phyloP scores from a whole-genome alignment of 257 asterid genomes.

The Nicotiana undulata region DNA sequence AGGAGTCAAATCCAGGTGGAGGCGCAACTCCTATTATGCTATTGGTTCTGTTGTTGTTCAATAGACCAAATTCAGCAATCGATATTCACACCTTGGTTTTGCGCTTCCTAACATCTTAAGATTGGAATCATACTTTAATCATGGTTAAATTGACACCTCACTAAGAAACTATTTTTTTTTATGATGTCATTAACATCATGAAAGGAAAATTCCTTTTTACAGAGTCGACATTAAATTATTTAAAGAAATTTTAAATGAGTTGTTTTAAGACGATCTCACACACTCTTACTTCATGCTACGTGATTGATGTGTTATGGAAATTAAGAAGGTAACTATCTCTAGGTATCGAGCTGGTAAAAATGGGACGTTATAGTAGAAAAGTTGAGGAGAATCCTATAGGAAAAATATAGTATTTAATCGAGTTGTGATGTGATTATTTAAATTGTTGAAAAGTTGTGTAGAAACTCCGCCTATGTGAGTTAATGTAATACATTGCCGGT shows the following conservation, averaged over 20 bases:
- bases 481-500: not conserved
- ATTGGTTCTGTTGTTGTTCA: not conserved
- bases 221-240: not conserved
- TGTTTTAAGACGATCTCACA: not conserved
- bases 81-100: not conserved
- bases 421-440: not conserved
- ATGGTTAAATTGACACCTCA: not conserved
- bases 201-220: not conserved
- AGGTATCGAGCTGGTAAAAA: not conserved
- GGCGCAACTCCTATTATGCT: not conserved
- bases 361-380: not conserved
- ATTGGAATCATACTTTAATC: not conserved
- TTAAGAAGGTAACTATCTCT: not conserved
- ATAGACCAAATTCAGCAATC: not conserved
- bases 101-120: not conserved
- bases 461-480: not conserved
- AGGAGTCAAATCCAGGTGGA: not conserved
- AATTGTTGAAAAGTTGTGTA: not conserved
- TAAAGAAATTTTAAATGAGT: not conserved
- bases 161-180: not conserved
- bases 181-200: not conserved
- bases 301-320: not conserved
- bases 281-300: not conserved
- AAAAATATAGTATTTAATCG: not conserved
- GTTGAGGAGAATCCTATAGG: not conserved